Conservation (phyloP, 1,139 yeast genomes). For the Blastobotrys raffinosifermentans region DNA sequence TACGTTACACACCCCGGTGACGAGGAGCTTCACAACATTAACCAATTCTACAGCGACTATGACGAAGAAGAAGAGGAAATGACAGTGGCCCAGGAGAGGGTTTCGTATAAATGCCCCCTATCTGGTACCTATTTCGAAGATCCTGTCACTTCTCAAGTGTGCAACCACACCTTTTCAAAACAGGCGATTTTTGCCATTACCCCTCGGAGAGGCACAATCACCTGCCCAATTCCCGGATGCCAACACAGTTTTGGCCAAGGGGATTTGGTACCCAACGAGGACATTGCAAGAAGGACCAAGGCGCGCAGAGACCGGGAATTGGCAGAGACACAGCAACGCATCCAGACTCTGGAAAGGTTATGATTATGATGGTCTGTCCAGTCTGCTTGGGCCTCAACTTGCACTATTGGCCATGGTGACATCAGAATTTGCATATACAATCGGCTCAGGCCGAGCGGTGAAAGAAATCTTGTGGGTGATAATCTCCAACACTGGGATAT, state of each 20-base stretch:
- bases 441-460: slow-evolving; percentile 32
- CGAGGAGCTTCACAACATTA: slow-evolving; percentile 21
- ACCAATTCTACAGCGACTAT: slow-evolving; percentile 20
- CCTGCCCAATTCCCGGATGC: slow-evolving; percentile 27
- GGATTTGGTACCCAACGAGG: slow-evolving; percentile 16
- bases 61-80: slow-evolving; percentile 25
- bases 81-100: slow-evolving; percentile 22
- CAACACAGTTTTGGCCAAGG: slow-evolving; percentile 9
- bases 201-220: neutral
- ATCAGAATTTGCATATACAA: slow-evolving; percentile 20
- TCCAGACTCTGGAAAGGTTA: slow-evolving; percentile 24
- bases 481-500: slow-evolving; percentile 27
- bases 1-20: slow-evolving; percentile 17
- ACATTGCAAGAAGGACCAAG: slow-evolving; percentile 19
- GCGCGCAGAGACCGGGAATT: slow-evolving; percentile 17
- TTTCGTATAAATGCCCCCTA: slow-evolving; percentile 27
- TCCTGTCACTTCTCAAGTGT: slow-evolving; percentile 24
- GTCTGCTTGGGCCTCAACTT: too few relatives aligned
- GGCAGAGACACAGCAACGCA: slow-evolving; percentile 18
- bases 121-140: slow-evolving; percentile 22
- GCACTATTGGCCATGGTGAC: too few relatives aligned
- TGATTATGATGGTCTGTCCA: too few relatives aligned
- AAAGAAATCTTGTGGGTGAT: slow-evolving; percentile 31
- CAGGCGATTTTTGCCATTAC: slow-evolving; percentile 22
- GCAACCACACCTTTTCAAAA: slow-evolving; percentile 25